A percentile compares a stretch with the other conserved stretches of the same genome.
These are phyloP conservation scores for Vigna radiata DNA, from an alignment of 306 rosid species.

Conservation along the genomic window DNA sequence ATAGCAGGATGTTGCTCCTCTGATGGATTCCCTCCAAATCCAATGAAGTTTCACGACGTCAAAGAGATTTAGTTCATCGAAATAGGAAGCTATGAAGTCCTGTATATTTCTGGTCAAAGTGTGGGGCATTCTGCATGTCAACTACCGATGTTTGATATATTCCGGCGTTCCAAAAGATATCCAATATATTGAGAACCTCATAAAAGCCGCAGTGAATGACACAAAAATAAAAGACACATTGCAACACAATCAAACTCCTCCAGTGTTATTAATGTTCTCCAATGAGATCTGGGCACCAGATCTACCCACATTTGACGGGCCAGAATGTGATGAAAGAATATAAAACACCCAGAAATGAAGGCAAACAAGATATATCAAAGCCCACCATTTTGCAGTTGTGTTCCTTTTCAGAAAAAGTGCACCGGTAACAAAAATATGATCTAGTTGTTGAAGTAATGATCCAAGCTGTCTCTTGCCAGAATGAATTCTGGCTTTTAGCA, in stretches of 20 bases:
- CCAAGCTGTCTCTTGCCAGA: constrained; percentile 83
- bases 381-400: constrained; percentile 75
- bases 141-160: not conserved
- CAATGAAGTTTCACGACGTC: not conserved
- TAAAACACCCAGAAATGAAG: constrained; percentile 96
- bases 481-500: constrained; percentile 70
- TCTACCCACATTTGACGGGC: constrained; percentile 63
- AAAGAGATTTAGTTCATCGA: constrained; percentile 19
- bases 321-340: constrained; percentile 75
- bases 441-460: constrained; percentile 77
- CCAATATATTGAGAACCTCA: constrained; percentile 44
- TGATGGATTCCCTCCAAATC: not conserved
- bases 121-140: constrained; percentile 41
- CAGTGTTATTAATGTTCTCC: constrained; percentile 83
- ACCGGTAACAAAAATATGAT: constrained; percentile 77
- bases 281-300: constrained; percentile 88
- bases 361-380: constrained; percentile 76
- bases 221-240: constrained; percentile 1
- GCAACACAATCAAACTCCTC: constrained; percentile 51
- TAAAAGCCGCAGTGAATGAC: constrained; percentile 49
- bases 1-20: constrained; percentile 39
- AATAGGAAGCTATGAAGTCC: constrained; percentile 17
- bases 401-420: constrained; percentile 79
- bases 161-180: not conserved
- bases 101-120: constrained; percentile 19